These are phyloP conservation scores for Beauveria bassiana DNA, from an alignment of 2,329 filamentous ascomycete genomes.

Conservation along the genomic window DNA sequence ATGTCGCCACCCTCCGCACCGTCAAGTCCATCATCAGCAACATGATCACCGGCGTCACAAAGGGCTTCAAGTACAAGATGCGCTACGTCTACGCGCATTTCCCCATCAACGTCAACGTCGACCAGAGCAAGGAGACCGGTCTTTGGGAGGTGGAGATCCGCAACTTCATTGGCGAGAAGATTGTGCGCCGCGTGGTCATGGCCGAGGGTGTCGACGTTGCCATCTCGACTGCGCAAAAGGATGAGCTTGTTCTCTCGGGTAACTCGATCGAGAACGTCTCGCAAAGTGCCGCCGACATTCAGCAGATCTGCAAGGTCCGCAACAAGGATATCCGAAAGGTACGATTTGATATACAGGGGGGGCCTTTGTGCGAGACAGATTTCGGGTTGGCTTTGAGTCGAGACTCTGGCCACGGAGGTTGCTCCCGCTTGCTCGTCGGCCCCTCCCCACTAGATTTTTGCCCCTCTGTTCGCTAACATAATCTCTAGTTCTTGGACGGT, in stretches of 20 bases:
- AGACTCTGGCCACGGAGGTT: not conserved
- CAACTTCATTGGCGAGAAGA: constrained; percentile 99
- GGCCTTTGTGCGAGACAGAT: not conserved
- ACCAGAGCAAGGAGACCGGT: constrained; percentile 89
- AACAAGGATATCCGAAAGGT: constrained; percentile 99
- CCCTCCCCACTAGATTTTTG: not conserved
- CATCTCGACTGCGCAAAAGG: constrained; percentile 89
- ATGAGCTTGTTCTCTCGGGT: constrained; percentile 86
- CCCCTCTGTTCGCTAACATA: constrained; percentile 17
- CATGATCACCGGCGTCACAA: constrained; percentile 96
- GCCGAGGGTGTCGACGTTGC: constrained; percentile 83
- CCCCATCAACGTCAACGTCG: constrained; percentile 99
- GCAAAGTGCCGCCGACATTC: constrained; percentile 97
- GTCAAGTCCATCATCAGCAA: constrained; percentile 98
- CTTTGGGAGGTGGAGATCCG: constrained; percentile 93
- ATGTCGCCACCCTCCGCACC: constrained; percentile 93
- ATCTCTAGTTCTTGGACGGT: constrained; percentile 89
- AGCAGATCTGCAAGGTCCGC: constrained; percentile 98
- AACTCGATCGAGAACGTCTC: constrained; percentile 98
- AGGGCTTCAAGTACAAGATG: constrained; percentile 99
- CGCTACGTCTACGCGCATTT: constrained; percentile 99
- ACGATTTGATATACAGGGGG: not conserved
- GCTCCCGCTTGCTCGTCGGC: not conserved
- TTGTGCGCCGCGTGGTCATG: constrained; percentile 87
- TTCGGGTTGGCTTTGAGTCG: not conserved